Evolutionary conservation across 2,329 filamentous ascomycete species (phyloP).

Genomic region (Aspergillus floridensis): DNA sequence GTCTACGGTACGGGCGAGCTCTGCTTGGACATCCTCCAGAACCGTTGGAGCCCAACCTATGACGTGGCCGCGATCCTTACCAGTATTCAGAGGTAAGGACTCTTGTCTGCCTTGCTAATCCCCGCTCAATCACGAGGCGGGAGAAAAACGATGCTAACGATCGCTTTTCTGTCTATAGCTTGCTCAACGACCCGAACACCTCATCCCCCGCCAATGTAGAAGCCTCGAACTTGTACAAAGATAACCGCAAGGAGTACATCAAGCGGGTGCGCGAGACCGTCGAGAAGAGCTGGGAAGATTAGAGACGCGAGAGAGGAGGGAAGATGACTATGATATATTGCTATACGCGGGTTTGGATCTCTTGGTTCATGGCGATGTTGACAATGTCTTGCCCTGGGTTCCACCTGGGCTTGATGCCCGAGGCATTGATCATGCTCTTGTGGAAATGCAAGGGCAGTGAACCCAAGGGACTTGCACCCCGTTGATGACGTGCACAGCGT

Average conservation of each 20-base stretch:
- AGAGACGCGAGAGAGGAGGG: conserved; percentile 13
- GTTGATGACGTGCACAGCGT: conserved; percentile 42
- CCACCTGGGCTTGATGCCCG: neutral
- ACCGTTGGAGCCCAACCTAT: conserved; percentile 97
- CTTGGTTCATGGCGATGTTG: conserved; percentile 9
- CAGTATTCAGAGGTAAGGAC: conserved; percentile 83
- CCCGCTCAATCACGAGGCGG: neutral
- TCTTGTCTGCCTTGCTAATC: neutral
- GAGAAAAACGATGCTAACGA: conserved; percentile 2
- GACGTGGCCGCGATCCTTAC: conserved; percentile 96
- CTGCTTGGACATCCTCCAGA: conserved; percentile 94
- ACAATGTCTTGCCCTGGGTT: conserved; percentile 12
- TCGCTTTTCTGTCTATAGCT: conserved; percentile 51
- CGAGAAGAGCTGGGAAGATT: conserved; percentile 99
- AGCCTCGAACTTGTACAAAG: conserved; percentile 96
- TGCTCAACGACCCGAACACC: conserved; percentile 98
- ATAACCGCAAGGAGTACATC: conserved; percentile 93
- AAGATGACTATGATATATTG: neutral
- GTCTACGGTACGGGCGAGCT: conserved; percentile 96
- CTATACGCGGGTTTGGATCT: conserved; percentile 6
- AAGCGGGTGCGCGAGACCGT: conserved; percentile 95
- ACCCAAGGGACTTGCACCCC: conserved; percentile 13
- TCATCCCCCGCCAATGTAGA: conserved; percentile 97
- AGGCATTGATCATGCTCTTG: conserved; percentile 6
- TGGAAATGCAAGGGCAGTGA: conserved; percentile 11